Percentiles rank a stretch among this genome's conserved stretches.
phyloP scores from a whole-genome alignment of 2,329 filamentous ascomycete species.

The Fusarium tricinctum region DNA sequence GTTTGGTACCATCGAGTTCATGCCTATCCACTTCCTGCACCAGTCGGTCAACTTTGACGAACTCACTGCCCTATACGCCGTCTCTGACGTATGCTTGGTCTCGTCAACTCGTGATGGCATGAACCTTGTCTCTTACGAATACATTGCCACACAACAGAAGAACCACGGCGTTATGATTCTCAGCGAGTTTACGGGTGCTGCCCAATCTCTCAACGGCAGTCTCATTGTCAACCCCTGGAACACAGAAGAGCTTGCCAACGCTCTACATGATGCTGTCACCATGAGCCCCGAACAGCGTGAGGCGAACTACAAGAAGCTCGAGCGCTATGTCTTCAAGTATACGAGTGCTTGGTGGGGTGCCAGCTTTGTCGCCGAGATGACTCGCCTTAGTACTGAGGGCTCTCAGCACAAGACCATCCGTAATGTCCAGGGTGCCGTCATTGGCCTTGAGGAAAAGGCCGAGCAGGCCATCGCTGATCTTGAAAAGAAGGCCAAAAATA shows the following conservation, averaged over 20 bases:
- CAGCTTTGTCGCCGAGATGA: slow-evolving; percentile 89
- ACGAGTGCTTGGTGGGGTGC: slow-evolving; percentile 98
- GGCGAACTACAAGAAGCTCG: slow-evolving; percentile 89
- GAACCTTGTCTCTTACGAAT: slow-evolving; percentile 98
- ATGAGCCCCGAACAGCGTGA: slow-evolving; percentile 92
- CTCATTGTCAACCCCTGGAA: slow-evolving; percentile 99
- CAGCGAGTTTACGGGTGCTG: slow-evolving; percentile 95
- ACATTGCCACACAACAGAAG: slow-evolving; percentile 92
- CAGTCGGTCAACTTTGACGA: slow-evolving; percentile 96
- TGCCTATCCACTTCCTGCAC: slow-evolving; percentile 98
- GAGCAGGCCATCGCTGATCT: slow-evolving; percentile 41
- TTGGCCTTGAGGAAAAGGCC: slow-evolving; percentile 51
- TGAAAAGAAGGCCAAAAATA: slow-evolving; percentile 40
- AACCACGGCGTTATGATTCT: slow-evolving; percentile 94
- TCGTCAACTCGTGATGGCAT: slow-evolving; percentile 98
- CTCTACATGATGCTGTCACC: slow-evolving; percentile 95
- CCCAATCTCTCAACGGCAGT: slow-evolving; percentile 92
- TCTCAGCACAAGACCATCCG: slow-evolving; percentile 58
- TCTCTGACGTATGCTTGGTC: slow-evolving; percentile 92
- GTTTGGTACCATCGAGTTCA: slow-evolving; percentile 97
- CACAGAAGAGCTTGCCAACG: slow-evolving; percentile 92
- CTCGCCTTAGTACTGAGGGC: slow-evolving; percentile 61
- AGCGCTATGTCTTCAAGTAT: slow-evolving; percentile 97
- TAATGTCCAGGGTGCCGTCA: slow-evolving; percentile 58
- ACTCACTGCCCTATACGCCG: slow-evolving; percentile 91